Evolutionary conservation across 2,329 filamentous ascomycete genomes (phyloP), one percentile per base, ranked within the genome.

Genomic region (Ophiosphaerella herpotricha): DNA sequence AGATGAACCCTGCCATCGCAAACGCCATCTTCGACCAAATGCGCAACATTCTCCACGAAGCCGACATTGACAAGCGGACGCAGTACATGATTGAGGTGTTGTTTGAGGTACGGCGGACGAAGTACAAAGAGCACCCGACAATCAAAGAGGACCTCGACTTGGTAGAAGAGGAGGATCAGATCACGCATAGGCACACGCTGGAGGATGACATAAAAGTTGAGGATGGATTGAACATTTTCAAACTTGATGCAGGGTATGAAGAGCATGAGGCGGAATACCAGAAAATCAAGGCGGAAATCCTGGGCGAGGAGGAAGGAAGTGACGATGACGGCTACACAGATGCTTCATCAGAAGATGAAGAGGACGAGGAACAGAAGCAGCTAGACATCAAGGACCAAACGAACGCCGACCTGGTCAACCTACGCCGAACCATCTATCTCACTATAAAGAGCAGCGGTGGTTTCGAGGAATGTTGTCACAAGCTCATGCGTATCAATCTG

Each of bases 1-100:
- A 97, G 71, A 96, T 97, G 91, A 95, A 90, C 68, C 83, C 86
- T 1, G 83, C 89, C 9, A 96, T 97, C 65, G 87, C 91, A 26
- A 84, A 93, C 59, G 89, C 88, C 21, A 91, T 99, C 7, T 99
- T 96, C 68, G 94, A 99, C 67, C 92, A 96, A 73, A 96, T 99
- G 78, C 82, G 94, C 63, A 93, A 88, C 63, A 97, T 97, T 57
- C 79, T 99, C 7, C 93, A 99, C 77, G 94, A 99, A 74, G 91
- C 91, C 38, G 92, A 94, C 68, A 96, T 99, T 71, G 93, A 97
- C 70, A 97, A 96, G 80, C 84, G 94, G 58, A 92, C 93, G n/a
- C 94, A 99, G 76, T 99, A 97, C 75, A 96, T 96, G 90, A 93
- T 99, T 49, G 94, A 99, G 73, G 94, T 97, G 5, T 77, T 99